Conservation (phyloP, 1,139 yeast genomes). For the Insectozyma bohioensis region DNA sequence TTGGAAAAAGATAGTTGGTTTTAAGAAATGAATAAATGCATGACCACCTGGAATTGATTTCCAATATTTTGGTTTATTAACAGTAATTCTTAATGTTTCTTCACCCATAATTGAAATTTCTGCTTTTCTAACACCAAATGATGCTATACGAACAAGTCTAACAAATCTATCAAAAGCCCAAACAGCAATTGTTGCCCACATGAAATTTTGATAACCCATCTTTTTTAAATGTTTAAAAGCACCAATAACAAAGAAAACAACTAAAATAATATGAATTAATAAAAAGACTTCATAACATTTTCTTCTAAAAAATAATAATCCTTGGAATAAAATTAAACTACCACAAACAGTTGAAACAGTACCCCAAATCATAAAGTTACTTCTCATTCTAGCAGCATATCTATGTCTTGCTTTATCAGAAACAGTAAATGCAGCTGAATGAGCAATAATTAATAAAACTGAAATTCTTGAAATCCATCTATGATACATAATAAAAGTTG, state of each 20-base stretch:
- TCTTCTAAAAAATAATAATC: conserved; percentile 40
- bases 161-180: conserved; percentile 46
- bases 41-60: conserved; percentile 50
- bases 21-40: conserved; percentile 48
- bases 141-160: conserved; percentile 33
- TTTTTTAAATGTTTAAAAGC: conserved; percentile 43
- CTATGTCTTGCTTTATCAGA: conserved; percentile 21
- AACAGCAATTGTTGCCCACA: conserved; percentile 39
- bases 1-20: conserved; percentile 40
- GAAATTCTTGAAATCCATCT: conserved; percentile 39
- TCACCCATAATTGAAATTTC: conserved; percentile 31
- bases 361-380: conserved; percentile 23
- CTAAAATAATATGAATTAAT: conserved; percentile 40
- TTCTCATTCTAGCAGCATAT: conserved; percentile 4
- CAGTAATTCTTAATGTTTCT: conserved; percentile 40
- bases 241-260: conserved; percentile 40
- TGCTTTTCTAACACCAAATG: conserved; percentile 43
- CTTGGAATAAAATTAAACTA: conserved; percentile 35
- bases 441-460: conserved; percentile 28
- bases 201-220: conserved; percentile 40
- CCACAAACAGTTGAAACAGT: conserved; percentile 33
- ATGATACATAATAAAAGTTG: conserved; percentile 38
- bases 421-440: conserved; percentile 40
- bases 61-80: conserved; percentile 40
- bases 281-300: conserved; percentile 46